phyloP scores from a whole-genome alignment of 2,329 filamentous ascomycete species.

The Aspergillus candidus region DNA sequence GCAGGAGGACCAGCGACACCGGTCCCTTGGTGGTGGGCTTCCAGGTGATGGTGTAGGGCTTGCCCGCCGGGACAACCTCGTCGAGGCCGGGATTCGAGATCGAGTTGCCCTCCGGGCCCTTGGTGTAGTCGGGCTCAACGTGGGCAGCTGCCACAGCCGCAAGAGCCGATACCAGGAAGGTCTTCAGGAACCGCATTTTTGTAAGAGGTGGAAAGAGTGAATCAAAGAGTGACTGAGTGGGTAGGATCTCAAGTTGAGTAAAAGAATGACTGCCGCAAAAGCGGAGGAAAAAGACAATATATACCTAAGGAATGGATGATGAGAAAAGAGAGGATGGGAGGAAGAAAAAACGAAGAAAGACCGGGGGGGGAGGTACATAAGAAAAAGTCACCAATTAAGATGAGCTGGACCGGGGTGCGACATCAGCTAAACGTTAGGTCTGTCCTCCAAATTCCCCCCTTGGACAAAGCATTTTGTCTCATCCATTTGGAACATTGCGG shows the following conservation, averaged over 20 bases:
- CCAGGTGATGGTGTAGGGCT: slow-evolving; percentile 56
- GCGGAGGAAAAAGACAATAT: slow-evolving; percentile 10
- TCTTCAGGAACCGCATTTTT: slow-evolving; percentile 37
- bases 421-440: slow-evolving; percentile 5
- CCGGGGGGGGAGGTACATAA: slow-evolving; percentile 12
- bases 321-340: slow-evolving; percentile 13
- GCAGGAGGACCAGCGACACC: slow-evolving; percentile 55
- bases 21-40: slow-evolving; percentile 30
- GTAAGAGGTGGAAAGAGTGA: slow-evolving; percentile 3
- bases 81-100: slow-evolving; percentile 48
- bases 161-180: slow-evolving; percentile 33
- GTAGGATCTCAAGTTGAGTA: slow-evolving; percentile 12
- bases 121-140: slow-evolving; percentile 31
- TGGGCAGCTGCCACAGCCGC: slow-evolving; percentile 34
- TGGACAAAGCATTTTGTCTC: slow-evolving; percentile 2
- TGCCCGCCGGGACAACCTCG: slow-evolving; percentile 51
- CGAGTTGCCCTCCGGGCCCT: slow-evolving; percentile 47
- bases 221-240: slow-evolving; percentile 24
- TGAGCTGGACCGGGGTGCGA: neutral
- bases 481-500: slow-evolving; percentile 2
- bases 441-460: slow-evolving; percentile 1
- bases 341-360: slow-evolving; percentile 9
- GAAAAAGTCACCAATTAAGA: slow-evolving; percentile 8
- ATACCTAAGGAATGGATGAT: slow-evolving; percentile 1
- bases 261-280: slow-evolving; percentile 18